A percentile compares a stretch with the other conserved stretches of the same genome.
Conservation (phyloP, 2,329 filamentous ascomycete genomes). For the Colletotrichum australisinense region DNA sequence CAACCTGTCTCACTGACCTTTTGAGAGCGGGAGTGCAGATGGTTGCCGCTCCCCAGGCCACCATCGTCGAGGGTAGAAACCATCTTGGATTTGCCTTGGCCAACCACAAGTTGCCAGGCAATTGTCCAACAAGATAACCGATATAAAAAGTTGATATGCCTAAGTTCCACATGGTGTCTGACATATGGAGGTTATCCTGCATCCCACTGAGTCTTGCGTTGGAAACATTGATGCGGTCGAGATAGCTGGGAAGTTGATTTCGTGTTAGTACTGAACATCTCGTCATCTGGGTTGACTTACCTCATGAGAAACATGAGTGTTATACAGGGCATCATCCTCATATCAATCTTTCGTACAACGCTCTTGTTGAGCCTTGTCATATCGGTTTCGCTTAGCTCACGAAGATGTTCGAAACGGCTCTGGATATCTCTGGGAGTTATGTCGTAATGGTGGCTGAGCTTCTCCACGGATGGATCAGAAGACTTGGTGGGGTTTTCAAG, state of each 20-base stretch:
- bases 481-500: constrained; percentile 12
- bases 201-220: constrained; percentile 51
- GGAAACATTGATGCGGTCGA: constrained; percentile 62
- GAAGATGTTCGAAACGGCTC: constrained; percentile 39
- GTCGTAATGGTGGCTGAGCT: not conserved
- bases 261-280: not conserved
- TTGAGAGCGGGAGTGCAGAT: constrained; percentile 54
- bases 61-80: constrained; percentile 51
- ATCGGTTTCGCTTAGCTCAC: constrained; percentile 37
- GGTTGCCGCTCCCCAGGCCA: constrained; percentile 53
- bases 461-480: not conserved
- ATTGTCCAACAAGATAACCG: constrained; percentile 55
- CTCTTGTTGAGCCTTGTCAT: constrained; percentile 42
- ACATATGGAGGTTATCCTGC: constrained; percentile 47
- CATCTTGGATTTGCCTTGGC: constrained; percentile 49
- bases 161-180: constrained; percentile 48
- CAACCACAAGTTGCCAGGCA: constrained; percentile 57
- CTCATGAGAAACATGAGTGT: constrained; percentile 45
- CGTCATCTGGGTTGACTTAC: constrained; percentile 22
- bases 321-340: constrained; percentile 44
- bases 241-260: constrained; percentile 49
- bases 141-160: constrained; percentile 56
- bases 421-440: constrained; percentile 38
- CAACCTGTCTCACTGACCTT: constrained; percentile 31
- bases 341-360: constrained; percentile 45